Conservation (phyloP, 1,139 yeast species). For the Yamadazyma friedrichii region DNA sequence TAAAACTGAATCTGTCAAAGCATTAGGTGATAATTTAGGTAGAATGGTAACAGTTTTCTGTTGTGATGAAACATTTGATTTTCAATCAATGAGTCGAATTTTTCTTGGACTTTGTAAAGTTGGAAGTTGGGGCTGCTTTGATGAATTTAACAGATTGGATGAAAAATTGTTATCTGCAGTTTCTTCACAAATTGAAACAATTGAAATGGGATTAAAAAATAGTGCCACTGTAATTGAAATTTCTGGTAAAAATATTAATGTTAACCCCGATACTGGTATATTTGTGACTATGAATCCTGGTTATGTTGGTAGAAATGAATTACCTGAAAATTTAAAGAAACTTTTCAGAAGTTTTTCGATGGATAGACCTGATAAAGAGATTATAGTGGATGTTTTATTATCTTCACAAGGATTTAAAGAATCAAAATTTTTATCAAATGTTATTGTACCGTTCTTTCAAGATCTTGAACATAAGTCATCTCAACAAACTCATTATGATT, state of each 20-base stretch:
- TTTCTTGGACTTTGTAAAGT: constrained; percentile 79
- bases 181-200: constrained; percentile 75
- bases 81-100: constrained; percentile 74
- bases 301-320: constrained; percentile 75
- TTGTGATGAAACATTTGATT: constrained; percentile 90
- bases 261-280: constrained; percentile 62
- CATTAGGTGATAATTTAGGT: constrained; percentile 79
- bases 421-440: constrained; percentile 46
- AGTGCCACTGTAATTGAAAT: constrained; percentile 37
- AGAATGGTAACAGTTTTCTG: constrained; percentile 81
- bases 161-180: constrained; percentile 77
- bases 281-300: constrained; percentile 93
- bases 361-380: constrained; percentile 66
- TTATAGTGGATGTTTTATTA: constrained; percentile 71
- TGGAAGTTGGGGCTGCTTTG: constrained; percentile 97
- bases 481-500: constrained; percentile 77
- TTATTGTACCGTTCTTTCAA: constrained; percentile 57
- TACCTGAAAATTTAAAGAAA: constrained; percentile 86
- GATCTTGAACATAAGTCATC: constrained; percentile 41
- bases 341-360: constrained; percentile 76
- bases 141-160: constrained; percentile 85
- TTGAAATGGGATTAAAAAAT: constrained; percentile 52
- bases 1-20: constrained; percentile 88
- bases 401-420: constrained; percentile 67
- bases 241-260: constrained; percentile 41